Base-by-base conservation (phyloP, 2,329 filamentous ascomycete species). In the Colletotrichum sp. region DNA sequence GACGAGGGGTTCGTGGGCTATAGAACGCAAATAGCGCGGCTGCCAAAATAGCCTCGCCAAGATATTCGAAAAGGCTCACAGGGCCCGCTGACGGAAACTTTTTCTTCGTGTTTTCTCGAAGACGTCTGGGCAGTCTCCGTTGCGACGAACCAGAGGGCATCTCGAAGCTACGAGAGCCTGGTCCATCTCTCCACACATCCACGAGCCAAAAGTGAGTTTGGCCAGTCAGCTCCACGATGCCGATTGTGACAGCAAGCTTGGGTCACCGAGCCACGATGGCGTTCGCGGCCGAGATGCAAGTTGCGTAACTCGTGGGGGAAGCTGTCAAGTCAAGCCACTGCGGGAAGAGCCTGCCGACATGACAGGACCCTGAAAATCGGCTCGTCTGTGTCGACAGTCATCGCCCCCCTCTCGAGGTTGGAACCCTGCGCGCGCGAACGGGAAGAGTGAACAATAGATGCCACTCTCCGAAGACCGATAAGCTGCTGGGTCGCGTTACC, bases 211-310 rank as follows among this genome's bases (percentile, higher is more conserved):
- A 67, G 21, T 39, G 30, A 67, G 32, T 12, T 69, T 24, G n/a
- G 30, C 30, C 36, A 30, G 59, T 21, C 12, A 26, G 32, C 30
- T 64, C 39, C 57, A 39, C 28, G 32, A 18, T n/a, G 57, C 28
- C 28, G 36, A 32, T 34, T 21, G 26, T 62, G 36, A 60, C 66
- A 39, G 15, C 49, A 26, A 65, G 60, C 60, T 49, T 57, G 70
- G 70, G 57, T 68, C 24, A 59, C 64, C n/a, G 44, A 65, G 70
- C 71, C 73, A 64, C 59, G 70, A 73, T 52, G 39, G 55, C 34
- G 32, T 76, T 72, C 70, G 64, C 24, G 64, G 57, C 34, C 69
- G 52, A 67, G 68, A 16, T 32, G 72, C 28, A 36, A 16, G 30
- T 28, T 59, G 26, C 28, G 28, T 67, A 60, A 39, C 24, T 62